Conservation (phyloP, 345 rosid species). For the Trapa bicornis region DNA sequence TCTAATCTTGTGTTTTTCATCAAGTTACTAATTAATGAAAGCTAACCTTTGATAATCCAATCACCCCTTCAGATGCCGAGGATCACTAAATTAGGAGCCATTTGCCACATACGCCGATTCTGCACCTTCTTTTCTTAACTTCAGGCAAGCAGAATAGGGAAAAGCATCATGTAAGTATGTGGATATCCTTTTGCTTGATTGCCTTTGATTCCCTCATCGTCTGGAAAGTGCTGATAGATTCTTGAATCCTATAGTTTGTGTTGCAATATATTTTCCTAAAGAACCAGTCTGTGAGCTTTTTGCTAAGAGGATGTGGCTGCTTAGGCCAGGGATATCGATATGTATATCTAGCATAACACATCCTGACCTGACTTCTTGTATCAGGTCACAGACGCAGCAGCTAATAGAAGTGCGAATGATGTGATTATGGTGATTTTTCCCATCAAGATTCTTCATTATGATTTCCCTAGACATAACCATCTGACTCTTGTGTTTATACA, state of each 20-base stretch:
- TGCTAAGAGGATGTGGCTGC: too few species aligned
- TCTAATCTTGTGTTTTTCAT: not conserved
- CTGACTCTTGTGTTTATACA: conserved; percentile 14
- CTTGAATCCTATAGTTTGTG: not conserved
- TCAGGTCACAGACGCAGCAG: conserved; percentile 32
- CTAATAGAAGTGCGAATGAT: conserved; percentile 12
- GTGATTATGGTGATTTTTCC: conserved; percentile 16
- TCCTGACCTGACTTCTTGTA: conserved; percentile 18
- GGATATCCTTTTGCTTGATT: not conserved
- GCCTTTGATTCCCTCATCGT: not conserved
- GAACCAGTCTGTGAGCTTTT: too few species aligned
- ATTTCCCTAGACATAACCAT: conserved; percentile 20
- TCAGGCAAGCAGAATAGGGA: not conserved
- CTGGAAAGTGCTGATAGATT: not conserved
- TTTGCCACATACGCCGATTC: conserved; percentile 12
- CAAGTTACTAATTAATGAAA: not conserved
- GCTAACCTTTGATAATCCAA: conserved; percentile 1
- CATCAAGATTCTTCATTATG: conserved; percentile 15
- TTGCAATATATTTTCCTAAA: not conserved
- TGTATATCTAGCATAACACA: conserved; percentile 1
- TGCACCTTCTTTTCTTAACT: conserved; percentile 10
- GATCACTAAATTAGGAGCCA: conserved; percentile 63
- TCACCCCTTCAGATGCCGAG: conserved; percentile 61
- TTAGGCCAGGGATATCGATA: too few species aligned
- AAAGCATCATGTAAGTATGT: not conserved